These are phyloP conservation scores for Phalaenopsis aphrodite DNA, from an alignment of 106 monocot species.

Conservation along the genomic window DNA sequence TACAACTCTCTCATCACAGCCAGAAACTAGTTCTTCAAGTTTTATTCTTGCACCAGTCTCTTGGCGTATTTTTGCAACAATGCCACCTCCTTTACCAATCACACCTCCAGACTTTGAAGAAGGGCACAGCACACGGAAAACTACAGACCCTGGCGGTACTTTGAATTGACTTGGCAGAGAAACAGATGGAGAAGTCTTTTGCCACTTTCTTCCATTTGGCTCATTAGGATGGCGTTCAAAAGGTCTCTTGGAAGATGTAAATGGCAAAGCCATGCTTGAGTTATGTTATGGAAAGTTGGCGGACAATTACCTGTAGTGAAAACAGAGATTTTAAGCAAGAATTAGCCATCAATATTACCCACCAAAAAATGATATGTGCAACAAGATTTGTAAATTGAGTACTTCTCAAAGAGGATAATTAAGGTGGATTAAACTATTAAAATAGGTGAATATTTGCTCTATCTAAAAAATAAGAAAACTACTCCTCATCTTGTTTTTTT, in stretches of 20 bases:
- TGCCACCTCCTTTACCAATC: slow-evolving; percentile 88
- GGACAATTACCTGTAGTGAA: not conserved
- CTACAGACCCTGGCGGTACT: slow-evolving; percentile 22
- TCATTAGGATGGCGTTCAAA: slow-evolving; percentile 40
- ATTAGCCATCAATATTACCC: not conserved
- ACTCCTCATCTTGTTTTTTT: too few relatives aligned
- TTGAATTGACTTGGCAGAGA: slow-evolving; percentile 26
- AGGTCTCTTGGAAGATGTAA: slow-evolving; percentile 57
- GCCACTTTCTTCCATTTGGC: slow-evolving; percentile 55
- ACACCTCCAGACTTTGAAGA: slow-evolving; percentile 65
- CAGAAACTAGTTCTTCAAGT: slow-evolving; percentile 59
- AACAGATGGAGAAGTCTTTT: slow-evolving; percentile 36
- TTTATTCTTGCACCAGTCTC: slow-evolving; percentile 77
- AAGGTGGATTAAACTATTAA: too few relatives aligned
- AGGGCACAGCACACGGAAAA: slow-evolving; percentile 74
- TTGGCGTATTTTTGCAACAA: slow-evolving; percentile 70
- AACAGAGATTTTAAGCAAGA: not conserved
- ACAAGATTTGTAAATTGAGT: not conserved
- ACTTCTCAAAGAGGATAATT: not conserved
- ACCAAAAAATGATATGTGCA: not conserved
- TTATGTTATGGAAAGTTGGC: not conserved
- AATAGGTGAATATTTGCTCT: too few relatives aligned
- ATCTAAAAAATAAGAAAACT: too few relatives aligned
- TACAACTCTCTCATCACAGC: slow-evolving; percentile 77
- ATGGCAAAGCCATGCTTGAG: slow-evolving; percentile 38